Evolutionary conservation across 2,329 filamentous ascomycete species (phyloP), one percentile per base, ranked within the genome.

Genomic region (Ceratocystis cubensis): DNA sequence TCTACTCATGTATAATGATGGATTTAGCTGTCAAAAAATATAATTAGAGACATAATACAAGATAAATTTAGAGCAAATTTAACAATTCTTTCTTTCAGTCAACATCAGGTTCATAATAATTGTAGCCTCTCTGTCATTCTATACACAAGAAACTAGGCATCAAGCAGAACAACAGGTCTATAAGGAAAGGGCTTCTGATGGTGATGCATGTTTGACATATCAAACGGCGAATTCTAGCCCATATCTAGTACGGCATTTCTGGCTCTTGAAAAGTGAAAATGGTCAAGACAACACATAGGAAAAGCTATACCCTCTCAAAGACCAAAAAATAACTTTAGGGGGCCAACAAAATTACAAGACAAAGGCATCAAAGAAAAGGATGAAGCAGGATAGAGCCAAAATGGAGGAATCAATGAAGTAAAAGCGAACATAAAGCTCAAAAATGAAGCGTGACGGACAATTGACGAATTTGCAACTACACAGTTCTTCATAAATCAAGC

Each of bases 331-430:
- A 1, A 28, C 1, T 41, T 13, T 5, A 53, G 8, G 1, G 13
- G 8, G 48, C 10, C 3, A 15, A 53, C 8, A 28, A 28, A 53
- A 53, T 22, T 25, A 53, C 20, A 20, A 50, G 2, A 33, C 22
- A 57, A 57, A 57, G 4, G 37, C 30, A 41, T 7, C 50, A 65
- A 33, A 41, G 41, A 41, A 65, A 25, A 25, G 17, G 50, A 25
- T 33, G 10, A 61, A 2, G 17, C 22, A 48, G 20, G 41, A 44
- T 20, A 50, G 44, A 63, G 44, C 61, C 56, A 25, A 48, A 63
- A 59, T 2, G 56, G 41, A 46, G 45, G 20, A 65, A 65, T 15
- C 44, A n/a, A 56, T 48, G 17, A 65, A 46, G 33, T 59, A 25
- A 50, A 59, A 30, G 37, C 46, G n/a, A 61, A 28, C 64, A 64